phyloP scores from a whole-genome alignment of 2,329 filamentous ascomycete species.

The Cryphonectria naterciae region DNA sequence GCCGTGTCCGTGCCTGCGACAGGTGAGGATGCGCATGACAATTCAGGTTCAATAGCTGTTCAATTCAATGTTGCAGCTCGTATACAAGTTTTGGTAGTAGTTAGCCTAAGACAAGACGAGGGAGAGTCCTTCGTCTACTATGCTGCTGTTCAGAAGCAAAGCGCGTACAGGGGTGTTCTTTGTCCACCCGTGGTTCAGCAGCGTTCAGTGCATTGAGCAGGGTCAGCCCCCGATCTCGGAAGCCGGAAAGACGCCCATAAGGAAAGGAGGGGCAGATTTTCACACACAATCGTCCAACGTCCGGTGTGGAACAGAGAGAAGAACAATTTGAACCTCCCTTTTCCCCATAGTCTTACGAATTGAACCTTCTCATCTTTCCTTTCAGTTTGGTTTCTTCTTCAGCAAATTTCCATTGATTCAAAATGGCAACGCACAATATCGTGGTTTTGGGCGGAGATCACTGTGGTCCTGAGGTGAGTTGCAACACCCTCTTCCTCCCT shows the following conservation, averaged over 20 bases:
- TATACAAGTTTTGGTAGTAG: background rate
- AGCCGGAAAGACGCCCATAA: constrained; percentile 15
- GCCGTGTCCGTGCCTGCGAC: background rate
- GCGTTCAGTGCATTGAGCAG: background rate
- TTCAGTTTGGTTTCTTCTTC: background rate
- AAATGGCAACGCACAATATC: constrained; percentile 74
- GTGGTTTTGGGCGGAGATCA: constrained; percentile 85
- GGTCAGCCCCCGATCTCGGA: constrained; percentile 27
- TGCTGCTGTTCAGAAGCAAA: background rate
- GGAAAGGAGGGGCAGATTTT: constrained; percentile 24
- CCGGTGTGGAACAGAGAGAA: background rate
- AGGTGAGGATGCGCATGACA: background rate
- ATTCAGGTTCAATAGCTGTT: background rate
- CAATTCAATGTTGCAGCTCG: background rate
- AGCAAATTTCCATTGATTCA: background rate
- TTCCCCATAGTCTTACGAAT: background rate
- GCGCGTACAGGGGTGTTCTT: background rate
- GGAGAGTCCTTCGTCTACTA: background rate
- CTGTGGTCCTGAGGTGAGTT: constrained; percentile 78
- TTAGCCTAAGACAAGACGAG: background rate
- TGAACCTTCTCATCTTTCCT: too few relatives aligned
- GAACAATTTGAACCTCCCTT: constrained; percentile 7
- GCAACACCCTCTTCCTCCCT: background rate
- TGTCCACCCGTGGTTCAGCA: background rate
- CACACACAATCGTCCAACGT: constrained; percentile 1